Evolutionary conservation across 164 flowering plant species (phyloP).

Genomic region (Umbilicus rupestris): DNA sequence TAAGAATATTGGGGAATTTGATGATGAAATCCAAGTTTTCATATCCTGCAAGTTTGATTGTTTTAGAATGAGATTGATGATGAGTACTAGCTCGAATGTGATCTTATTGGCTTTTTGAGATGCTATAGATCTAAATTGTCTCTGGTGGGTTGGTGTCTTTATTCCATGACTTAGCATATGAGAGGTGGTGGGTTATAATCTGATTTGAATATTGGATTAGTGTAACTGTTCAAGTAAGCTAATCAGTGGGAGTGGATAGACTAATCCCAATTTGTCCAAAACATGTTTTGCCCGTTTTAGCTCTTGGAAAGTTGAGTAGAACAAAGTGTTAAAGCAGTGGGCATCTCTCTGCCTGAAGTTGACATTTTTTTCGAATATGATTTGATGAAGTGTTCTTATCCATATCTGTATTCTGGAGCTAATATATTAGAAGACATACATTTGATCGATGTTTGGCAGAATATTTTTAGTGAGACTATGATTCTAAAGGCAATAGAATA

Average conservation of each 20-base stretch:
- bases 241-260: neutral
- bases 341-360: neutral
- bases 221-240: neutral
- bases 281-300: neutral
- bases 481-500: neutral
- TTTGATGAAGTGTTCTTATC: neutral
- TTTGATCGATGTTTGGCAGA: neutral
- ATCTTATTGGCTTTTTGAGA: neutral
- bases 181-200: neutral
- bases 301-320: neutral
- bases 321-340: neutral
- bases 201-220: neutral
- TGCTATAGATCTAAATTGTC: neutral
- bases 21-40: neutral
- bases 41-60: neutral
- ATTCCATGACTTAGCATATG: neutral
- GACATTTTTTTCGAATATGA: neutral
- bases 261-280: neutral
- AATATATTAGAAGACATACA: neutral
- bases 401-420: neutral
- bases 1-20: neutral
- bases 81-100: neutral
- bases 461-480: neutral
- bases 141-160: neutral
- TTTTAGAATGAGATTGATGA: neutral